These are phyloP conservation scores for Phytophthora sp. DNA, from an alignment of 352 stramenopile species.

Conservation along the genomic window DNA sequence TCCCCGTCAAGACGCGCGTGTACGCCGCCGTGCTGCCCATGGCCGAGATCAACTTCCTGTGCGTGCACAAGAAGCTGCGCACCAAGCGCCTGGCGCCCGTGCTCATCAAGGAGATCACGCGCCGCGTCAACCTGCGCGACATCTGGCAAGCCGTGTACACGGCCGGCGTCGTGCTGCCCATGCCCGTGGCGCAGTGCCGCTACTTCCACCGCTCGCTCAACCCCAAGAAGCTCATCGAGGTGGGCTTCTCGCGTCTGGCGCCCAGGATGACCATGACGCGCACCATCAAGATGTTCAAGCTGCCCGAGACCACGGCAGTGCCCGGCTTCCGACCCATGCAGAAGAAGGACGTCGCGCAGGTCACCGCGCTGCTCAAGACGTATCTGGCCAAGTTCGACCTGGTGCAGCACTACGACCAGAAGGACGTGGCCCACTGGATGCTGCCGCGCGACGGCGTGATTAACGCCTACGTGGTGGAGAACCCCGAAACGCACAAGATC, in stretches of 20 bases:
- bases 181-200: conserved; percentile 93
- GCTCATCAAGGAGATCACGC: conserved; percentile 99
- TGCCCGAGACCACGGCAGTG: conserved; percentile 63
- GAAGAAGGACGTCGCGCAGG: conserved; percentile 63
- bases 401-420: conserved; percentile 88
- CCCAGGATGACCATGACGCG: conserved; percentile 97
- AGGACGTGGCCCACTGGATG: conserved; percentile 98
- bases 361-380: conserved; percentile 60
- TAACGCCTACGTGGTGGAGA: conserved; percentile 93
- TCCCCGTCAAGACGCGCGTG: conserved; percentile 91
- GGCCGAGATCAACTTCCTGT: conserved; percentile 99
- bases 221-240: conserved; percentile 98
- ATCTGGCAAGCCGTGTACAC: conserved; percentile 99
- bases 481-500: conserved; percentile 77
- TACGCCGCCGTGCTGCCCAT: conserved; percentile 68
- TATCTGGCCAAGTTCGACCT: conserved; percentile 88
- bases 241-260: conserved; percentile 96
- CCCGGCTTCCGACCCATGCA: conserved; percentile 72
- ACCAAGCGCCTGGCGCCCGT: conserved; percentile 97
- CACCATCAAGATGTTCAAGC: conserved; percentile 93
- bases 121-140: conserved; percentile 95
- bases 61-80: conserved; percentile 99
- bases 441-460: conserved; percentile 96
- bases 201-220: conserved; percentile 99
- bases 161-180: conserved; percentile 97